Conservation (phyloP, 2,329 filamentous ascomycete species). For the Penicillium sp. region DNA sequence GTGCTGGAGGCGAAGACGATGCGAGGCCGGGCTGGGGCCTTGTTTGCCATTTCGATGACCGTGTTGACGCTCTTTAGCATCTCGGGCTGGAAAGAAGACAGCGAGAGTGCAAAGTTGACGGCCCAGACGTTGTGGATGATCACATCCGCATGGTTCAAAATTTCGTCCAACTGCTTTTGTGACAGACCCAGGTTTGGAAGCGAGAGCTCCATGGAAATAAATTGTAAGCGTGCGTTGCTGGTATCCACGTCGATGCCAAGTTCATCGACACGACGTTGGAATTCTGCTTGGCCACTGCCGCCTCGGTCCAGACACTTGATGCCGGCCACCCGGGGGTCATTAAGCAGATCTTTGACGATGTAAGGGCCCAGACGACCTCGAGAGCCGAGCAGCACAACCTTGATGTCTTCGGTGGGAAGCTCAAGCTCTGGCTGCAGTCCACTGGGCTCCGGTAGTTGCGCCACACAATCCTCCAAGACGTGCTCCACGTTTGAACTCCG, state of each 20-base stretch:
- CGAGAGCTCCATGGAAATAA: conserved; percentile 12
- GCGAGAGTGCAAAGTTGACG: conserved; percentile 13
- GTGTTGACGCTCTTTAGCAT: conserved; percentile 11
- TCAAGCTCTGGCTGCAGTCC: background rate
- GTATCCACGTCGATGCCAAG: conserved; percentile 8
- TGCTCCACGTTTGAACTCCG: background rate
- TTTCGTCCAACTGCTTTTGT: conserved; percentile 11
- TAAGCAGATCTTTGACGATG: conserved; percentile 10
- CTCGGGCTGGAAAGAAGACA: conserved; percentile 12
- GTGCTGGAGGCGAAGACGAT: conserved; percentile 15
- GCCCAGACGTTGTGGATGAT: conserved; percentile 18
- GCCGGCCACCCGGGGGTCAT: conserved; percentile 12
- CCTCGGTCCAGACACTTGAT: conserved; percentile 17
- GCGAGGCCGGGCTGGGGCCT: conserved; percentile 12
- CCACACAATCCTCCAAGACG: conserved; percentile 7
- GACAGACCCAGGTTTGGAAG: conserved; percentile 7
- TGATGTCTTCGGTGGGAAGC: conserved; percentile 9
- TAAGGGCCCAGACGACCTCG: conserved; percentile 14
- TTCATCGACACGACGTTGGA: conserved; percentile 9
- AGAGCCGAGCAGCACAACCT: conserved; percentile 14
- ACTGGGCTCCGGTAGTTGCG: conserved; percentile 12
- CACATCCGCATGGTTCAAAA: conserved; percentile 8
- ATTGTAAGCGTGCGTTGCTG: conserved; percentile 10
- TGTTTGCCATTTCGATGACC: conserved; percentile 14
- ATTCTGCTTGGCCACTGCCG: conserved; percentile 4